phyloP scores from a whole-genome alignment of 164 flowering plant genomes.

The Malania oleifera region DNA sequence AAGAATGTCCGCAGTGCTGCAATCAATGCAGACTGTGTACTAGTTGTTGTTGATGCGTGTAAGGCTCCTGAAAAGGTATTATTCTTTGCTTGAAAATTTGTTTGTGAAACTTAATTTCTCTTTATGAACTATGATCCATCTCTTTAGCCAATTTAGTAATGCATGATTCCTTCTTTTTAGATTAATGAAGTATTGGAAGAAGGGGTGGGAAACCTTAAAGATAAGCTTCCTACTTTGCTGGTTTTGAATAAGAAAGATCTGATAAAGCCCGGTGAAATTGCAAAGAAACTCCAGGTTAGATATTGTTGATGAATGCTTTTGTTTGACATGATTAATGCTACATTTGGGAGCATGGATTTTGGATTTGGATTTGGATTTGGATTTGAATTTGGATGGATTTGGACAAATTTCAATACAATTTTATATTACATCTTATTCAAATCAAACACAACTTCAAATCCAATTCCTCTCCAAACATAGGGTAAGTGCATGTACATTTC shows the following conservation, averaged over 20 bases:
- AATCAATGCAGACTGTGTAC: conserved; percentile 82
- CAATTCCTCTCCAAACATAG: too few species aligned
- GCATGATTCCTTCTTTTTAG: conserved; percentile 27
- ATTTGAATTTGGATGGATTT: too few species aligned
- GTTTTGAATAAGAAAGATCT: conserved; percentile 91
- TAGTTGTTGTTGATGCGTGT: conserved; percentile 89
- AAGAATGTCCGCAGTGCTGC: conserved; percentile 89
- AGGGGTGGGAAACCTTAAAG: conserved; percentile 54
- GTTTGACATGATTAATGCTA: neutral
- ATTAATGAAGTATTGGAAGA: conserved; percentile 84
- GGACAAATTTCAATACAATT: too few species aligned
- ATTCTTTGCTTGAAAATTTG: conserved; percentile 8
- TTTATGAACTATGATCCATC: neutral
- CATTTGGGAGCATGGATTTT: too few species aligned
- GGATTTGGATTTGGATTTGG: too few species aligned
- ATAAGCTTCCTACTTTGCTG: conserved; percentile 66
- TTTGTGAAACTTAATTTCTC: conserved; percentile 2
- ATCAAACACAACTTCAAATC: too few species aligned
- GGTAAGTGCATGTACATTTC: neutral
- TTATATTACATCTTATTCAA: too few species aligned
- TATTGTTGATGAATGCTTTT: neutral
- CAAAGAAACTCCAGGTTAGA: conserved; percentile 84
- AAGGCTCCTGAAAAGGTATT: conserved; percentile 80
- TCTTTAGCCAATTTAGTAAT: neutral
- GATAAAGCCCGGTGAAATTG: conserved; percentile 96